Evolutionary conservation across 2,329 filamentous ascomycete species (phyloP).

Genomic region (Cercospora citrullina): DNA sequence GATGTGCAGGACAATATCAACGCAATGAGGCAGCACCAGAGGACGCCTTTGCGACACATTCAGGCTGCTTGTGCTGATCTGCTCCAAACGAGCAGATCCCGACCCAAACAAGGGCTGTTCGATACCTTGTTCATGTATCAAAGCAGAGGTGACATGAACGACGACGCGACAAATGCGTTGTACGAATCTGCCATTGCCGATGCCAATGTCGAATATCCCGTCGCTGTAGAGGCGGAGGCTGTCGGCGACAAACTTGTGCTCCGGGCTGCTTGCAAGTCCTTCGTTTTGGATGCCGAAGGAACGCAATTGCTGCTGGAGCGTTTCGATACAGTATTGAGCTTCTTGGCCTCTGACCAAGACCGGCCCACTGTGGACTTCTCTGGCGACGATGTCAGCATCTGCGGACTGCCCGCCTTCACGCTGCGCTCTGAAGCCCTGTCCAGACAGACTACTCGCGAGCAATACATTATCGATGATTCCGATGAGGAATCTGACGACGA

Average conservation of each 20-base stretch:
- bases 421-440: constrained; percentile 13
- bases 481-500: constrained; percentile 7
- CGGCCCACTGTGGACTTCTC: constrained; percentile 58
- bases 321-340: constrained; percentile 60
- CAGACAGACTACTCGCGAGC: constrained; percentile 15
- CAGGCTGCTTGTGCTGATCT: constrained; percentile 49
- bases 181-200: constrained; percentile 64
- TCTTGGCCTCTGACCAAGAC: constrained; percentile 55
- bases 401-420: constrained; percentile 57
- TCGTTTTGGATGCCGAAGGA: constrained; percentile 51
- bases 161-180: constrained; percentile 40
- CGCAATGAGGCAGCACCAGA: constrained; percentile 68
- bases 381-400: constrained; percentile 60
- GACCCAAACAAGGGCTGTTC: constrained; percentile 50
- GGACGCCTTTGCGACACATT: constrained; percentile 73
- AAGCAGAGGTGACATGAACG: constrained; percentile 47
- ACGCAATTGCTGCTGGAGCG: constrained; percentile 55
- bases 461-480: constrained; percentile 5
- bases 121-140: constrained; percentile 69
- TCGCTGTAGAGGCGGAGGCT: constrained; percentile 79
- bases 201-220: constrained; percentile 74
- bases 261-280: constrained; percentile 68
- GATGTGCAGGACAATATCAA: constrained; percentile 72
- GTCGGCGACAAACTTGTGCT: constrained; percentile 60
- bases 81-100: constrained; percentile 29